Conservation (phyloP, 2,329 filamentous ascomycete species). For the Exophiala lecanii-corni region DNA sequence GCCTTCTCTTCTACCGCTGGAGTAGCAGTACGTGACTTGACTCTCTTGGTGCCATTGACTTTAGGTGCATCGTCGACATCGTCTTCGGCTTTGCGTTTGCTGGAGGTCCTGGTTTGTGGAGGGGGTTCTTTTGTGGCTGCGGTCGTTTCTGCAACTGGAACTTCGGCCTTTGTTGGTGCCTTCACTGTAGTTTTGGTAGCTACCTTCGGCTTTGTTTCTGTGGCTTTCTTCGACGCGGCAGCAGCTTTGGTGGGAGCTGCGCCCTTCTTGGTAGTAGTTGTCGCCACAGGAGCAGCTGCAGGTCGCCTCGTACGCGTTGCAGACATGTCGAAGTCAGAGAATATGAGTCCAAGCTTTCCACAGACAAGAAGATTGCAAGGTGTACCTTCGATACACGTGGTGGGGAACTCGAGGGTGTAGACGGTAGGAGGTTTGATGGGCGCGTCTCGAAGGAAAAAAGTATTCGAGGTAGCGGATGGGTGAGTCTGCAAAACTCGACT, state of each 20-base stretch:
- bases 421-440: too few relatives aligned
- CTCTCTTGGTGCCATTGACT: slow-evolving; percentile 17
- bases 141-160: neutral
- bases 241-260: slow-evolving; percentile 4
- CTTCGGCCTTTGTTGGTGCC: slow-evolving; percentile 3
- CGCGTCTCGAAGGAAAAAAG: too few relatives aligned
- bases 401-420: too few relatives aligned
- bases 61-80: slow-evolving; percentile 15
- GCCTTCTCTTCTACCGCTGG: neutral
- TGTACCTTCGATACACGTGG: too few relatives aligned
- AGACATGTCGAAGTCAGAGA: too few relatives aligned
- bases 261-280: neutral
- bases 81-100: slow-evolving; percentile 26
- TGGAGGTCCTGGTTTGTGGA: slow-evolving; percentile 9
- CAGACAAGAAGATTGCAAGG: too few relatives aligned
- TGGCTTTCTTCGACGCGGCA: slow-evolving; percentile 10
- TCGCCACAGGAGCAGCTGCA: neutral
- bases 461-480: too few relatives aligned
- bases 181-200: slow-evolving; percentile 12
- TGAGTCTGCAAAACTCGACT: too few relatives aligned
- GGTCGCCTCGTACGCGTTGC: slow-evolving; percentile 9
- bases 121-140: slow-evolving; percentile 9
- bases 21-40: slow-evolving; percentile 5
- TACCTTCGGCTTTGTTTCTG: slow-evolving; percentile 4
- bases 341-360: too few relatives aligned